Evolutionary conservation across 305 asterid genomes (phyloP), one percentile per base, ranked within the genome.

Genomic region (Solanum hybrid): DNA sequence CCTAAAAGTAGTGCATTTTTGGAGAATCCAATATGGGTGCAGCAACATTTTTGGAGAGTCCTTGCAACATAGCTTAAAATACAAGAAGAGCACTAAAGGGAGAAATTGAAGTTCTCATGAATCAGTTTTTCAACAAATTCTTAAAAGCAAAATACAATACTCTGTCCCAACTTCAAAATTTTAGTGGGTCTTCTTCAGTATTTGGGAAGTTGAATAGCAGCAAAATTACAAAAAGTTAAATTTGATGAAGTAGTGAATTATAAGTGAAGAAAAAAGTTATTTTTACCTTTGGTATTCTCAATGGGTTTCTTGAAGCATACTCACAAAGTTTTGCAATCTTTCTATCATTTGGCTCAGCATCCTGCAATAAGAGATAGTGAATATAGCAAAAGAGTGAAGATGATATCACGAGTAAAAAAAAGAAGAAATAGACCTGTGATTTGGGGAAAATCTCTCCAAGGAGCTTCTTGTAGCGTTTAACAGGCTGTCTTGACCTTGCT

Each of bases 401-500:
- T 34, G 6, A 76, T 76, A 76, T 29, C 79, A 29, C 6, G 22
- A 61, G 71, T 20, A 20, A 61, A 51, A 61, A 8, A 61, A 39
- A 10, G 14, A 24, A 86, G 75, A 80, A 64, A 78, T 75, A 36
- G 86, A 92, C 95, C 95, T 93, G 95, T 89, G 93, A 91, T 73
- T 94, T 91, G 18, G 94, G 95, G 76, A 93, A 93, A 28, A 93
- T 93, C 42, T 92, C 93, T 2, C 92, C 89, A 12, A 93, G 94
- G 77, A 93, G 92, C 92, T 93, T 93, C 93, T 93, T 93, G 92
- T 93, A 93, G 64, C 95, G 93, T 77, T 93, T 93, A 71, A 93
- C 95, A 8, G 95, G 95, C 90, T 93, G 95, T 80, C 95, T 93
- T 24, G 95, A 93, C 89, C 95, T 90, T 85, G 95, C 94, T 67